Evolutionary conservation across 2,329 filamentous ascomycete species (phyloP), one percentile per base, ranked within the genome.

Genomic region (Scedosporium aurantiacum): DNA sequence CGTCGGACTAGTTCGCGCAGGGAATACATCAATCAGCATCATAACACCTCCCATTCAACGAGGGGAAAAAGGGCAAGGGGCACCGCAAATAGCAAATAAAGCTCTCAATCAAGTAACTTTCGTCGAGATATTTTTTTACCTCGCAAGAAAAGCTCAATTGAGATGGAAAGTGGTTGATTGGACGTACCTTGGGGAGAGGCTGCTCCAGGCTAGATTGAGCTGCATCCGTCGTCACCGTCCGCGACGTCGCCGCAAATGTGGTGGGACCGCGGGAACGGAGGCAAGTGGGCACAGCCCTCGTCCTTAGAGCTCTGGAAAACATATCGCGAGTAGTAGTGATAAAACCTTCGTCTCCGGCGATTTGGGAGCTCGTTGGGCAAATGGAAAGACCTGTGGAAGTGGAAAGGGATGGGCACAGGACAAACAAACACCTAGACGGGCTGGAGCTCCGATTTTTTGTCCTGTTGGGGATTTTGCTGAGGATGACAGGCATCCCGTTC

Each of bases 151-250:
- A 28, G 10, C 57, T 60, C 32, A 60, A 60, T 32, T 50, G 41
- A 21, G 10, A 60, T 59, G 32, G 10, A 59, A 28, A 14, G 4
- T 5, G 23, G 16, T 7, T 32, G 5, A 28, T 16, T 8, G 61
- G 60, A 68, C 75, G 70, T 70, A 78, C 77, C 74, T 79, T 66
- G 63, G 81, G 79, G 67, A 82, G 78, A 66, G 85, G 81, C 81
- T 89, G 90, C 75, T 93, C 90, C 70, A 91, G 87, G 75, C 95
- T 90, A 70, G 91, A 87, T 70, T 89, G 93, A 68, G 94, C 94
- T 67, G 94, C 94, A 78, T 97, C 88, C 68, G 94, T 97, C 68
- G 94, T 99, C 72, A 99, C 94, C 69, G 84, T 84, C 74, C 93
- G 85, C 73, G 85, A 79, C 68, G 81, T 78, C 65, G 75, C 73